Base-by-base conservation (phyloP, 2,329 filamentous ascomycete genomes). In the Aspergillus sp. region DNA sequence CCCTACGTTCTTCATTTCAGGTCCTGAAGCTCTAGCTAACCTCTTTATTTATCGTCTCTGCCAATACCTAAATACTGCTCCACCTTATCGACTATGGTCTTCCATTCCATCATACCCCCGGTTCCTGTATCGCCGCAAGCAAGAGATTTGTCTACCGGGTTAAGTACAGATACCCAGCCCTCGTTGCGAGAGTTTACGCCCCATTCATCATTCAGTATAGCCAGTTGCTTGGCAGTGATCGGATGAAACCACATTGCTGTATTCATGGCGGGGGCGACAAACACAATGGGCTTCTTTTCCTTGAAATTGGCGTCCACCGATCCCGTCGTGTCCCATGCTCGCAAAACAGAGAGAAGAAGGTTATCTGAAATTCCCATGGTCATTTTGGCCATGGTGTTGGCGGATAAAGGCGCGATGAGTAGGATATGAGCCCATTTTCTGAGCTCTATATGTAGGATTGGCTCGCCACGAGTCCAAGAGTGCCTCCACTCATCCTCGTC, bases 221-320 rank as follows among this genome's bases (percentile, higher is more conserved):
- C 78, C 39, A 96, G 77, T 64, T 96, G 91, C 64, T 84, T 86
- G 53, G 78, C 82, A 1, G 93, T 96, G 49, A 96, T 80, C 2
- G 92, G 93, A 72, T 97, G 92, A 58, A 83, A 81, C 89, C 90
- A 96, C 93, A 96, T 96, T 3, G 88, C 87, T 23, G 87, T 92
- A 74, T 97, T 96, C 91, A 96, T 96, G 30, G 90, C 88, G 1
- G 89, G 88, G 2, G 90, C 90, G 0, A 94, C 89, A 1, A 95
- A 70, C 38, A 96, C 91, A 64, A 82, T 84, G 74, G 88, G 89
- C 73, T 82, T 86, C 25, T 57, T 63, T 11, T 54, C 38, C 39
- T 68, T 70, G 32, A 68, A 63, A 15, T 50, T 57, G 42, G 66
- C 71, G 50, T 90, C 87, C 6, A 89, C 78, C 15, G 81, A 72